phyloP scores from a whole-genome alignment of 2,329 filamentous ascomycete species.

The Kalmusia sp. region DNA sequence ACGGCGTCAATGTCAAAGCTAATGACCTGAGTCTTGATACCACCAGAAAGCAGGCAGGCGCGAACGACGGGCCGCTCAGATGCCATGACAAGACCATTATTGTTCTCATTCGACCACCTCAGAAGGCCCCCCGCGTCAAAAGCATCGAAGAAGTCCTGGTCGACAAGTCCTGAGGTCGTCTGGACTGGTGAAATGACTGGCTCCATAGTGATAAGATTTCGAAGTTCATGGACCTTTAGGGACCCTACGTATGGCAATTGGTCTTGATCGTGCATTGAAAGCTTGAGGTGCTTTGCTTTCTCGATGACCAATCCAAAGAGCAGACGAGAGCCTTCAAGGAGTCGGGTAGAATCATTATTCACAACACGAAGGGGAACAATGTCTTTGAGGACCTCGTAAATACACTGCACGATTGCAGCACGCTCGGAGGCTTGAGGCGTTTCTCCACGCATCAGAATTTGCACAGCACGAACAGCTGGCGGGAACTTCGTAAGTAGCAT shows the following conservation, averaged over 20 bases:
- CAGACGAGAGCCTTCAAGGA: conserved; percentile 44
- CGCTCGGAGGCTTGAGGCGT: conserved; percentile 34
- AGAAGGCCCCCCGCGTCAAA: too few species aligned
- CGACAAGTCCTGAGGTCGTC: conserved; percentile 34
- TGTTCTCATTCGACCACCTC: too few species aligned
- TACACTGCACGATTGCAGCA: conserved; percentile 39
- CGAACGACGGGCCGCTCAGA: too few species aligned
- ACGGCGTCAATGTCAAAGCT: too few species aligned
- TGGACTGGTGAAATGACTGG: conserved; percentile 31
- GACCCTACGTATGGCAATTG: conserved; percentile 28
- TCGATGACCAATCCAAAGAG: conserved; percentile 47
- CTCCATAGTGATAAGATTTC: conserved; percentile 37
- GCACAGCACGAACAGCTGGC: conserved; percentile 41
- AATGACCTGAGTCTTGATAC: too few species aligned
- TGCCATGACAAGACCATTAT: too few species aligned
- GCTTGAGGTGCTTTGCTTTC: conserved; percentile 34
- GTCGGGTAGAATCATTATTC: conserved; percentile 26
- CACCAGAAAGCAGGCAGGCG: too few species aligned
- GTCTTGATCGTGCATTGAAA: conserved; percentile 9
- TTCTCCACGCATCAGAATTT: conserved; percentile 42
- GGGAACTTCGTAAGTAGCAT: conserved; percentile 41
- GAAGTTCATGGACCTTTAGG: conserved; percentile 34
- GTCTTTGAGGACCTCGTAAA: conserved; percentile 35
- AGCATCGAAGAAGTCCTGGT: conserved; percentile 33
- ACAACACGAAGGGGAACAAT: conserved; percentile 38